These are phyloP conservation scores for Cucumis hystrix DNA, from an alignment of 306 rosid genomes.

Conservation along the genomic window DNA sequence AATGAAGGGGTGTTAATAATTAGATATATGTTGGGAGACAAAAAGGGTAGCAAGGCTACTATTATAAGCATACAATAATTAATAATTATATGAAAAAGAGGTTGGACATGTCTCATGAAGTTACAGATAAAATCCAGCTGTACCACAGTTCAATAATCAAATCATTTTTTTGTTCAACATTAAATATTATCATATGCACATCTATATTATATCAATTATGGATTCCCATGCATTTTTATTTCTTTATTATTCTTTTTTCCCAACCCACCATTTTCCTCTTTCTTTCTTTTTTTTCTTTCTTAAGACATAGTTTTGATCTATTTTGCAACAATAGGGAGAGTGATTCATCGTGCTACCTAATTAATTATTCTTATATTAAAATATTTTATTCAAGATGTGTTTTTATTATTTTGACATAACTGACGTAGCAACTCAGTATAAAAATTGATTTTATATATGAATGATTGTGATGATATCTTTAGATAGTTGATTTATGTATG, in stretches of 20 bases:
- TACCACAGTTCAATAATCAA: neutral
- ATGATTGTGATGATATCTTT: no score
- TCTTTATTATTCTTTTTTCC: neutral
- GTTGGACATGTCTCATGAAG: neutral
- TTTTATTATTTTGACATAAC: no score
- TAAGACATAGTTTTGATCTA: neutral
- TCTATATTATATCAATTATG: neutral
- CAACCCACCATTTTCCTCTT: neutral
- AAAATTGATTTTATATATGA: no score
- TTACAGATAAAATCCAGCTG: slow-evolving; percentile 4
- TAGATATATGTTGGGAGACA: neutral
- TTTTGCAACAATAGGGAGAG: neutral
- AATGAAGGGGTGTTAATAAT: neutral
- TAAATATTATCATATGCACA: neutral
- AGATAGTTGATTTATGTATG: no score
- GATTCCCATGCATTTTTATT: neutral
- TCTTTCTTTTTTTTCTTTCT: neutral
- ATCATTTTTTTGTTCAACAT: neutral
- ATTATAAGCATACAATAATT: neutral
- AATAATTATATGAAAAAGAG: neutral
- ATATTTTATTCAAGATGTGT: no score
- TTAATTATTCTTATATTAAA: no score
- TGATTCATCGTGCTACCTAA: neutral
- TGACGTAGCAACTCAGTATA: no score
- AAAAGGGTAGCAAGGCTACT: neutral